Conservation (phyloP, 163 green algal species). For the Prototheca stagnorum region DNA sequence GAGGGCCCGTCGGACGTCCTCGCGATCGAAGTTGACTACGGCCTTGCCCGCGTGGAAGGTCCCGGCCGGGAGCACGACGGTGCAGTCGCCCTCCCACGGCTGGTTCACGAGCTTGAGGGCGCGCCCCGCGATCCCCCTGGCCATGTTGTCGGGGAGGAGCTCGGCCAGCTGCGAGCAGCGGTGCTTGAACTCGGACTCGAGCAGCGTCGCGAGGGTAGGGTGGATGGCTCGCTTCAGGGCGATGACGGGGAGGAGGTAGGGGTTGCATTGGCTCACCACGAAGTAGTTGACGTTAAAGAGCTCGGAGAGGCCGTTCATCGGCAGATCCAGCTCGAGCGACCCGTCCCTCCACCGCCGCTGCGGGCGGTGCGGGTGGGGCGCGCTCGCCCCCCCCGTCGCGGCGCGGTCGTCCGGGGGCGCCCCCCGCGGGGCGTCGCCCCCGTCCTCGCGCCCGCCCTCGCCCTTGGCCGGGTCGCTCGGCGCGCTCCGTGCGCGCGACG, state of each 20-base stretch:
- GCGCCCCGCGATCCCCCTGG: constrained; percentile 36
- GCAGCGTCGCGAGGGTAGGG: constrained; percentile 37
- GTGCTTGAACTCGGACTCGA: constrained; percentile 90
- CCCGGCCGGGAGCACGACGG: constrained; percentile 81
- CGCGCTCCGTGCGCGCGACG: too few species aligned
- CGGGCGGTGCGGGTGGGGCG: constrained; percentile 9
- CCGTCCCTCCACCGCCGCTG: constrained; percentile 76
- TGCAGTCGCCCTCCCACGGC: constrained; percentile 96
- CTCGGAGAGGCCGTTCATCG: constrained; percentile 56
- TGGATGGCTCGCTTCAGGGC: constrained; percentile 64
- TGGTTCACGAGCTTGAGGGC: constrained; percentile 81
- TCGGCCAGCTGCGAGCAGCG: constrained; percentile 57
- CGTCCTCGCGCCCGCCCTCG: too few species aligned
- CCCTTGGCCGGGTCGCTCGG: too few species aligned
- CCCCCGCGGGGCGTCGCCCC: neutral
- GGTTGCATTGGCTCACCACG: constrained; percentile 89
- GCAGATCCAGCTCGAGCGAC: constrained; percentile 87
- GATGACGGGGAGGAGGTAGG: constrained; percentile 84
- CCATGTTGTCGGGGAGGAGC: constrained; percentile 51
- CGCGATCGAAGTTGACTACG: constrained; percentile 69
- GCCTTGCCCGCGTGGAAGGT: constrained; percentile 42
- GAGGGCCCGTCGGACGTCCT: constrained; percentile 27
- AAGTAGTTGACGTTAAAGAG: constrained; percentile 99
- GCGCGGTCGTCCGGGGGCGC: neutral
- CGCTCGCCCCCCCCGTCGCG: too few species aligned